Percentiles rank a stretch among this genome's conserved stretches.
These are phyloP conservation scores for Mycotypha africana DNA, from an alignment of 371 early-diverging fungal species.

Conservation along the genomic window DNA sequence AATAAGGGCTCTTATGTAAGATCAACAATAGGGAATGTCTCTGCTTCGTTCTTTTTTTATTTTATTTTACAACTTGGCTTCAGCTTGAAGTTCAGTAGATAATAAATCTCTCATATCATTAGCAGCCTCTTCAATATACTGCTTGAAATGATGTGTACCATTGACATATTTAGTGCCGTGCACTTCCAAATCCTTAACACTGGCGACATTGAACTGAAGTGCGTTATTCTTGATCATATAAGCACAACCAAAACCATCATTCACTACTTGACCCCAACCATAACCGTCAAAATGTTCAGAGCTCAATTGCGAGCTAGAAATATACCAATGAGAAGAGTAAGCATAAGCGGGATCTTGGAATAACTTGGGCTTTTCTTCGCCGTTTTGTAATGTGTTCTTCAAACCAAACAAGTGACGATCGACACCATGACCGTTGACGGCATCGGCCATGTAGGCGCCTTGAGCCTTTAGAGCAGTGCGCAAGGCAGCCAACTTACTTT, in stretches of 20 bases:
- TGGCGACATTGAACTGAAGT: slow-evolving; percentile 84
- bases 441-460: slow-evolving; percentile 74
- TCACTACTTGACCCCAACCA: slow-evolving; percentile 96
- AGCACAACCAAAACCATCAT: slow-evolving; percentile 91
- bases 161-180: slow-evolving; percentile 32
- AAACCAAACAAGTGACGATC: slow-evolving; percentile 89
- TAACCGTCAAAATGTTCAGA: slow-evolving; percentile 88
- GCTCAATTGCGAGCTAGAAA: slow-evolving; percentile 90
- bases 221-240: slow-evolving; percentile 89
- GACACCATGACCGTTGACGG: slow-evolving; percentile 81
- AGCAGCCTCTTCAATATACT: slow-evolving; percentile 52
- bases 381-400: slow-evolving; percentile 48
- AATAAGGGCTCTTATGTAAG: too few relatives aligned
- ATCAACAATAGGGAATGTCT: background rate
- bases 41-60: background rate
- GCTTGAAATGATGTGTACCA: slow-evolving; percentile 48
- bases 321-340: slow-evolving; percentile 83
- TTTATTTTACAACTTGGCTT: slow-evolving; percentile 39
- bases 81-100: slow-evolving; percentile 34
- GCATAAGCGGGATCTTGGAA: slow-evolving; percentile 81
- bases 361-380: slow-evolving; percentile 76
- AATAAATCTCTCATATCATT: slow-evolving; percentile 74
- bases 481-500: slow-evolving; percentile 63
- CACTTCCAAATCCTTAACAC: slow-evolving; percentile 48
- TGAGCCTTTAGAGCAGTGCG: slow-evolving; percentile 77